Evolutionary conservation across 495 filamentous ascomycete species (phyloP), one percentile per base, ranked within the genome.

Genomic region (Amniculicola lignicola): DNA sequence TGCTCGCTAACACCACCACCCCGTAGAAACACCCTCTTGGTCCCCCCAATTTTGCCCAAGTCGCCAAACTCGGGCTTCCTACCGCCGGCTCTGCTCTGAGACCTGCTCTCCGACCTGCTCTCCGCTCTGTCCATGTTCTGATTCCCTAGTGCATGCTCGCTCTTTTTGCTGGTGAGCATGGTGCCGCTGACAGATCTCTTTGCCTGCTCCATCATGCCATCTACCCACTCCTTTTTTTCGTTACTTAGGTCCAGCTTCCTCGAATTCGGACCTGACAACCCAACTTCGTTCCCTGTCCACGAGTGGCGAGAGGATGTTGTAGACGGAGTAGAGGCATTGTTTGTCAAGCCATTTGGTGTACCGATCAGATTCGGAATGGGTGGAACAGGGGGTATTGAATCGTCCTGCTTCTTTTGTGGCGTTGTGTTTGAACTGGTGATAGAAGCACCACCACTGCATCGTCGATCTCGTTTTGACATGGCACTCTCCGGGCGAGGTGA

Each of bases 201-300:
- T 28, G 68, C 71, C 43, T 73, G 67, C 39, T 84, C 82, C 67
- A 87, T 79, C 71, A 89, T 82, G 24, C 79, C 83, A 67, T 89
- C 82, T 2, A 89, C 82, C 86, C 86, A 89, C 35, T 79, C 77
- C 42, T 78, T 72, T 58, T 82, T 82, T 68, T 87, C 80, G 49
- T 79, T 78, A 42, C 75, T 79, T 57, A 89, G 80, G 40, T 78
- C 77, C 6, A 76, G 65, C 33, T 76, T 78, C 70, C 79, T 84
- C 28, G 68, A 62, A 45, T 74, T 76, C 4, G 84, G 83, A 11
- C 84, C 84, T 1, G 83, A 82, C 23, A 88, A 74, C 3, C 83
- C 83, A 9, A 86, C 74, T 47, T 82, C 80, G 18, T 82, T 79
- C 54, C 80, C 81, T 11, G 71, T 68, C 77, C 79, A 81, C 28